Conservation (phyloP, 768 basidiomycete genomes). For the Ramaria rubella region DNA sequence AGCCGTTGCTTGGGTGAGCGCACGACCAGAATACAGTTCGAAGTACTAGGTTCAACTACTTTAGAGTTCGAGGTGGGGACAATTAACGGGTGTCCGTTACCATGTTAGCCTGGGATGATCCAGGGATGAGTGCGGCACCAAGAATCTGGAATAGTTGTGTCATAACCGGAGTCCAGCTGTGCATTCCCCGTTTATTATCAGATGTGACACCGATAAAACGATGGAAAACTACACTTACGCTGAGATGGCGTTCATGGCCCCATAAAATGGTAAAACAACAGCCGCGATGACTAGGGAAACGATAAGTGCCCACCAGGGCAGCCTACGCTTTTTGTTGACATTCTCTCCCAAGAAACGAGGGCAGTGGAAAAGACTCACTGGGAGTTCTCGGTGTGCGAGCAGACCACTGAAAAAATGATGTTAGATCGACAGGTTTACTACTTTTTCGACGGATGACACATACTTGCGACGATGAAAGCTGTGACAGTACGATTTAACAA, state of each 20-base stretch:
- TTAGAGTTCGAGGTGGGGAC: not conserved
- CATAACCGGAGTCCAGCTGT: constrained; percentile 8
- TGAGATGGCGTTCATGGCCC: constrained; percentile 6
- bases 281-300: not conserved
- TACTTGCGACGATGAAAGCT: constrained; percentile 8
- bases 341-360: not conserved
- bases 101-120: constrained; percentile 9
- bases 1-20: not conserved
- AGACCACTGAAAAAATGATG: constrained; percentile 1
- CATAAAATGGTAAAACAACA: constrained; percentile 8
- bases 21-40: not conserved
- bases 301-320: constrained; percentile 7
- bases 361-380: not conserved
- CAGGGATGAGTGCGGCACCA: constrained; percentile 3
- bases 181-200: not conserved
- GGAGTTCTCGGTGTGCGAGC: constrained; percentile 7
- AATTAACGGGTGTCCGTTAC: not conserved
- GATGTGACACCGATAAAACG: not conserved
- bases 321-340: not conserved
- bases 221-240: not conserved
- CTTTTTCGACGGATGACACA: not conserved
- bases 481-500: not conserved
- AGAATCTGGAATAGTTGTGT: constrained; percentile 5
- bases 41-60: not conserved
- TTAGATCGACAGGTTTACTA: not conserved